A percentile compares a stretch with the other conserved stretches of the same genome.
Evolutionary conservation across 1,139 yeast genomes (phyloP).

Genomic region (Diutina mesorugosa): DNA sequence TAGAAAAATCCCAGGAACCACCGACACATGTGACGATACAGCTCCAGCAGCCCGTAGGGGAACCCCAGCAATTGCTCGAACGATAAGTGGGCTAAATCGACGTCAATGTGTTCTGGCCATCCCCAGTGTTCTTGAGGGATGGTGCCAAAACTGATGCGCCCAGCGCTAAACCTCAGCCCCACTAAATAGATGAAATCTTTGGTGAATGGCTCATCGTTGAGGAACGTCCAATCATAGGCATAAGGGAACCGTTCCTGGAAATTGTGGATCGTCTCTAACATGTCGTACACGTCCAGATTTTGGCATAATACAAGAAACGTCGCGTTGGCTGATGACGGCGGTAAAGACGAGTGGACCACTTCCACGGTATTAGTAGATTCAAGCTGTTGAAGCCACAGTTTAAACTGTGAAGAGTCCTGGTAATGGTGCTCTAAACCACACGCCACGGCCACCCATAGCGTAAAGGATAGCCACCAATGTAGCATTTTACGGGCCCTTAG

Average conservation of each 20-base stretch:
- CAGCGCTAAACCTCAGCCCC: constrained; percentile 33
- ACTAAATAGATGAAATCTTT: constrained; percentile 42
- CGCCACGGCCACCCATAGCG: not conserved
- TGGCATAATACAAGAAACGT: constrained; percentile 66
- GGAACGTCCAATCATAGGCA: constrained; percentile 67
- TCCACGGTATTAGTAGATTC: not conserved
- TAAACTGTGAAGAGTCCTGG: not conserved
- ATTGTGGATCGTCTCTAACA: constrained; percentile 51
- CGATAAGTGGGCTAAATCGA: constrained; percentile 14
- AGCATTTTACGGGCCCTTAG: not conserved
- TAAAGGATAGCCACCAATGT: not conserved
- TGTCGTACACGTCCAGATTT: constrained; percentile 51
- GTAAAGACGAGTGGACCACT: not conserved
- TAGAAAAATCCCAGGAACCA: constrained; percentile 59
- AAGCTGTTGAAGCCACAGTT: not conserved
- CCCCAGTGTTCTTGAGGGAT: constrained; percentile 62
- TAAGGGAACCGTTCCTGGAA: constrained; percentile 64
- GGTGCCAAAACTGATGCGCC: constrained; percentile 46
- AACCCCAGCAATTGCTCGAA: constrained; percentile 42
- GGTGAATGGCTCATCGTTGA: constrained; percentile 51
- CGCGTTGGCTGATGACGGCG: constrained; percentile 22
- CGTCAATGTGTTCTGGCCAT: constrained; percentile 32
- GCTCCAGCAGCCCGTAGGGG: constrained; percentile 49
- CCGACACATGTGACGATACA: constrained; percentile 71
- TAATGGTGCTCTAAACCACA: not conserved